A percentile compares a stretch with the other conserved stretches of the same genome.
Conservation (phyloP, 345 rosid species). For the Bruguiera sexangula region DNA sequence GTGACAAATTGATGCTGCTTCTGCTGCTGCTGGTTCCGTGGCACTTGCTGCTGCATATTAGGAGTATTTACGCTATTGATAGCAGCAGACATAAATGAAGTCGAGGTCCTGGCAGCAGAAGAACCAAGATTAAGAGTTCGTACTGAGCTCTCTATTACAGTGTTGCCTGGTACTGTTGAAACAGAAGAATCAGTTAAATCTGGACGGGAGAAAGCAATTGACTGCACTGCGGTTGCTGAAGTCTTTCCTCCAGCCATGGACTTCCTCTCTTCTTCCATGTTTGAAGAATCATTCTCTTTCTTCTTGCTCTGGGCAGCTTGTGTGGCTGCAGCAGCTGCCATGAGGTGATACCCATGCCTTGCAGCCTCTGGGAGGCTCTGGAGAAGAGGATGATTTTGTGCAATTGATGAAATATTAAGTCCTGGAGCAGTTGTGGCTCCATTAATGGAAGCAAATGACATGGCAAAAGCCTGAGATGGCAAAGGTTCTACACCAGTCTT, state of each 20-base stretch:
- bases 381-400: conserved; percentile 72
- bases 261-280: conserved; percentile 65
- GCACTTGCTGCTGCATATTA: conserved; percentile 43
- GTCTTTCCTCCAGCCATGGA: conserved; percentile 37
- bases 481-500: conserved; percentile 61
- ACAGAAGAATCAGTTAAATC: conserved; percentile 56
- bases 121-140: conserved; percentile 59
- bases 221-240: conserved; percentile 51
- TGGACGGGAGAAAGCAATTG: conserved; percentile 72
- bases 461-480: conserved; percentile 71
- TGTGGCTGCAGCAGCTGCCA: conserved; percentile 59
- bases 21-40: conserved; percentile 47
- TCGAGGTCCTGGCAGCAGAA: conserved; percentile 43
- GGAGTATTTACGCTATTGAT: conserved; percentile 31
- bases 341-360: conserved; percentile 57
- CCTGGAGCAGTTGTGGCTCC: conserved; percentile 49
- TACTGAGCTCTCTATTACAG: conserved; percentile 72
- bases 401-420: conserved; percentile 66
- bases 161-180: conserved; percentile 51
- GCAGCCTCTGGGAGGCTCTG: conserved; percentile 71
- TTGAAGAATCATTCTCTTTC: conserved; percentile 45
- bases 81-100: conserved; percentile 42
- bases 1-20: conserved; percentile 62
- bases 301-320: conserved; percentile 78
- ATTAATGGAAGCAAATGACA: conserved; percentile 76